Percentiles rank a stretch among this genome's conserved stretches.
phyloP scores from a whole-genome alignment of 139 green algal species.

The Diplosphaera chodatii region DNA sequence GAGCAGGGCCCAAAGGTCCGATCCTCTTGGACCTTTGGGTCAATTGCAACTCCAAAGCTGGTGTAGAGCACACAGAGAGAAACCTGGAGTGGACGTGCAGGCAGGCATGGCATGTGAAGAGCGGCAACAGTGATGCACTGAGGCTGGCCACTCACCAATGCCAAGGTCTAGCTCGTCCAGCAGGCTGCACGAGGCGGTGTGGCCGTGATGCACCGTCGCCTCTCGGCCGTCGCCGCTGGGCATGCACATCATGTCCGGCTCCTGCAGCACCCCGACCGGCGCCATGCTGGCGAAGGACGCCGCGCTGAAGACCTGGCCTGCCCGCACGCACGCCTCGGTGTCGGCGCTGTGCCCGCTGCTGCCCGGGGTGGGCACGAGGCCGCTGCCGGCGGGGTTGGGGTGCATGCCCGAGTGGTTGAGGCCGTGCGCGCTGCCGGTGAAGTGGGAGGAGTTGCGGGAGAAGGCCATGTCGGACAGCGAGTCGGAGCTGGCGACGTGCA shows the following conservation, averaged over 20 bases:
- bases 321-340: background rate
- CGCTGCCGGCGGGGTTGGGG: too few species aligned
- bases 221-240: background rate
- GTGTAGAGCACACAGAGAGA: too few species aligned
- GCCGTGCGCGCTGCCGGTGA: background rate
- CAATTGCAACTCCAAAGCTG: too few species aligned
- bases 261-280: too few species aligned
- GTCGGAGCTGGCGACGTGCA: background rate
- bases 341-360: background rate
- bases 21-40: too few species aligned
- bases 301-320: background rate
- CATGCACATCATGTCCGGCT: background rate
- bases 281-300: background rate
- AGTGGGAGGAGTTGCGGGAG: background rate
- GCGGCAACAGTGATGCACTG: too few species aligned
- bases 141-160: too few species aligned
- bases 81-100: too few species aligned
- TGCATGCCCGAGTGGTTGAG: background rate
- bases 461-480: background rate
- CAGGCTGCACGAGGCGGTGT: background rate
- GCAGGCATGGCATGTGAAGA: too few species aligned
- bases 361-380: too few species aligned
- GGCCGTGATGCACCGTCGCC: too few species aligned
- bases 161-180: background rate
- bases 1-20: too few species aligned